Conservation (phyloP, 768 basidiomycete genomes). For the Pleurotus citrinopileatus region DNA sequence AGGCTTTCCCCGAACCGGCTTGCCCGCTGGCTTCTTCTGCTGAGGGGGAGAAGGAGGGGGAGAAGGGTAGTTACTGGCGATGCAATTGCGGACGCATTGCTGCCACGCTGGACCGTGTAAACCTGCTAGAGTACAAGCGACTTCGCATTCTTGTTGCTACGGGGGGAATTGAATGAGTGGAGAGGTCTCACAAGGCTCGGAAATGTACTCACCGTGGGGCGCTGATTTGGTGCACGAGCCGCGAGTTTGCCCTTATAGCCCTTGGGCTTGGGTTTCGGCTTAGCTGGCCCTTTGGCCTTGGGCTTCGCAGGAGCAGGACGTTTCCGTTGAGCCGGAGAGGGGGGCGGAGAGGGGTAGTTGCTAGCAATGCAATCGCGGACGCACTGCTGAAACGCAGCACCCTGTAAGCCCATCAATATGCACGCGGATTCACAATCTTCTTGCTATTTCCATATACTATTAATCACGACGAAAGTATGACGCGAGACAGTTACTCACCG, state of each 20-base stretch:
- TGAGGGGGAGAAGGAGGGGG: background rate
- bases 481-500: background rate
- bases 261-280: background rate
- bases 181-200: background rate
- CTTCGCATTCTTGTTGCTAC: constrained; percentile 10
- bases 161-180: background rate
- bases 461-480: background rate
- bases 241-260: background rate
- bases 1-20: no score
- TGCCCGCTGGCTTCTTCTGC: background rate
- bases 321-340: background rate
- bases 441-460: background rate
- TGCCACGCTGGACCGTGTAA: background rate
- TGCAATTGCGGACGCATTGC: background rate
- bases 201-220: background rate
- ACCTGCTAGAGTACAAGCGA: constrained; percentile 1
- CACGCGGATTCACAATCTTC: background rate
- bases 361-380: background rate
- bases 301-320: background rate
- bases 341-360: background rate
- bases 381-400: constrained; percentile 8
- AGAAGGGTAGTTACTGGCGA: constrained; percentile 4
- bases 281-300: background rate
- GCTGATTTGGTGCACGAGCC: background rate
- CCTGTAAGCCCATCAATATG: background rate